Conservation (phyloP, 768 basidiomycete genomes). For the Podaxis rugospora region DNA sequence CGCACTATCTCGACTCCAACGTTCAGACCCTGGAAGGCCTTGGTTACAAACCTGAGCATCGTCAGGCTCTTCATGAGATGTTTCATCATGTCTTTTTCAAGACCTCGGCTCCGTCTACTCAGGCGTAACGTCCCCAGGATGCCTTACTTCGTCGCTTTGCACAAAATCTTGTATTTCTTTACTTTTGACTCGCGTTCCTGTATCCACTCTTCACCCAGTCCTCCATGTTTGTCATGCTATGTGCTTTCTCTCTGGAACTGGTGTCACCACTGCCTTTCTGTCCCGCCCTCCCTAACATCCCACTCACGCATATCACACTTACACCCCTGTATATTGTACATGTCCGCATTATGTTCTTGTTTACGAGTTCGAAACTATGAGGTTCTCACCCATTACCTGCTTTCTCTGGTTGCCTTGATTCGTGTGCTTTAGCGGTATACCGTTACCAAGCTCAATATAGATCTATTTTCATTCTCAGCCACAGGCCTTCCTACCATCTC, state of each 20-base stretch:
- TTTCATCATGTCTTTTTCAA: constrained; percentile 9
- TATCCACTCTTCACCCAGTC: neutral
- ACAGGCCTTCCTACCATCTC: neutral
- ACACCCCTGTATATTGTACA: neutral
- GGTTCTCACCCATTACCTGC: neutral
- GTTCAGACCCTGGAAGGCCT: constrained; percentile 1
- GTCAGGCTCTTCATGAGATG: constrained; percentile 7
- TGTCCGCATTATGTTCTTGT: constrained; percentile 1
- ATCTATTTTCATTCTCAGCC: neutral
- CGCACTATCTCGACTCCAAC: constrained; percentile 10
- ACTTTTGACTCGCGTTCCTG: too few species aligned
- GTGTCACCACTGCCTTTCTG: neutral
- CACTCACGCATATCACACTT: neutral
- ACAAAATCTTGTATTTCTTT: neutral
- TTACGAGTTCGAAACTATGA: neutral
- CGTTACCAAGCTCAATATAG: neutral
- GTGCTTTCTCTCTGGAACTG: neutral
- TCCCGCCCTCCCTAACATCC: neutral
- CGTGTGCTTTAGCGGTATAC: neutral
- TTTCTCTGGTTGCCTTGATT: neutral
- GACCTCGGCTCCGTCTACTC: neutral
- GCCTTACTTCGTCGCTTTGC: neutral
- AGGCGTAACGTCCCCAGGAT: neutral
- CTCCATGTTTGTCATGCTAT: neutral
- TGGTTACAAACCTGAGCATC: constrained; percentile 10